phyloP scores from a whole-genome alignment of 805 yeast genomes.

The Pichia ethanolica region DNA sequence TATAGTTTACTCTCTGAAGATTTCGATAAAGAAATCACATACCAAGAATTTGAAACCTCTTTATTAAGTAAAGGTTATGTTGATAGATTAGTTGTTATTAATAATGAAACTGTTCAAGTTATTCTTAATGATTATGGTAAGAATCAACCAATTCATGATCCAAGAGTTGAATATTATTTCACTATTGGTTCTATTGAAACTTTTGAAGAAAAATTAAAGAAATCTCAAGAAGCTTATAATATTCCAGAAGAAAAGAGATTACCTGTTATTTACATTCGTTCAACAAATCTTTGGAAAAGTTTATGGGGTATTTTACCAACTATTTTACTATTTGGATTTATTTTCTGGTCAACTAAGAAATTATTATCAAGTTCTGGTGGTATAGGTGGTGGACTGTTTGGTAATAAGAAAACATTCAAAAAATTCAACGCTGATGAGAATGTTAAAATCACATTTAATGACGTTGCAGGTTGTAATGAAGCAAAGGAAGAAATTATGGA shows the following conservation, averaged over 20 bases:
- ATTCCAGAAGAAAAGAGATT: conserved; percentile 65
- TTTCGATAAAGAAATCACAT: conserved; percentile 28
- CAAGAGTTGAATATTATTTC: conserved; percentile 38
- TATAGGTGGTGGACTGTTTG: conserved; percentile 51
- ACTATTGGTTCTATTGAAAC: conserved; percentile 83
- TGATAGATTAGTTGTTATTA: conserved; percentile 62
- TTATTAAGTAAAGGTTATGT: conserved; percentile 75
- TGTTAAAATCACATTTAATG: conserved; percentile 73
- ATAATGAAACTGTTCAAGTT: conserved; percentile 65
- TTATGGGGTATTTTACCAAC: conserved; percentile 76
- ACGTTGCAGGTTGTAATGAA: conserved; percentile 93
- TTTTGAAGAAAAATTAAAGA: conserved; percentile 76
- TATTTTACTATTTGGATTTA: conserved; percentile 68
- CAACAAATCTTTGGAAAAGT: conserved; percentile 56
- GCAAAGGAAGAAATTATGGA: conserved; percentile 95
- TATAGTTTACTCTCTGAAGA: conserved; percentile 18
- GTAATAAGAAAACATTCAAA: conserved; percentile 73
- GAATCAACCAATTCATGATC: conserved; percentile 23
- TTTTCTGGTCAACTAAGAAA: conserved; percentile 54
- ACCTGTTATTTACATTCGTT: conserved; percentile 69
- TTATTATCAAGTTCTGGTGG: conserved; percentile 52
- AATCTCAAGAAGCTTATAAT: conserved; percentile 59
- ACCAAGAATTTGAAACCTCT: conserved; percentile 76
- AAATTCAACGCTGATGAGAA: conserved; percentile 77
- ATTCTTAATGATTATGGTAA: conserved; percentile 42